Evolutionary conservation across 1,284 basidiomycete species (phyloP), one percentile per base, ranked within the genome.

Genomic region (Stygiomarasmius scandens): DNA sequence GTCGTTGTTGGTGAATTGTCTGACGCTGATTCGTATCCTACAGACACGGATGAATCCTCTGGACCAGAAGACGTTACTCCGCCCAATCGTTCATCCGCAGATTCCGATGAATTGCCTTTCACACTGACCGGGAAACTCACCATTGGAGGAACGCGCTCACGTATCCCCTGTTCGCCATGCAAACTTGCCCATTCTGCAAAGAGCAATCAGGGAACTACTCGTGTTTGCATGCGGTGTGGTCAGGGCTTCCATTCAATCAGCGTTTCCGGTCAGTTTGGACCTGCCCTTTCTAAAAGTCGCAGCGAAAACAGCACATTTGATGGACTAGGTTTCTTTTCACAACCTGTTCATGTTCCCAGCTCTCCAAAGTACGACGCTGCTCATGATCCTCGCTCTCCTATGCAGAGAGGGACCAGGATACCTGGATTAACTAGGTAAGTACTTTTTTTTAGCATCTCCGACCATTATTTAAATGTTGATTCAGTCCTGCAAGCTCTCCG

Each of bases 311-410:
- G 5, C 5, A 5, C 29, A 32, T 6, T 5, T 12, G 25, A 49
- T 25, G 24, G 24, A 19, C 25, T 27, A 14, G 23, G 51, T 6
- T 50, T 55, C n/a, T 36, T 60, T 14, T 61, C 58, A 14, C 53
- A 59, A 24, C 56, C 61, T 34, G 50, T 53, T 32, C 63, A 58
- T 51, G 51, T 58, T 38, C 54, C 58, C 11, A 51, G 52, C 50
- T 46, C 51, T 16, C 24, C 59, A 8, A n/a, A n/a, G n/a, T 61
- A 63, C 49, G 55, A 60, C 14, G 27, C 55, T 2, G 12, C 19
- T 23, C n/a, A 54, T 50, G 69, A 72, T 56, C 70, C 70, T 2
- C 68, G 70, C 19, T 68, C 67, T 32, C 67, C 67, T 6, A 61
- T 66, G 14, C 44, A 11, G 45, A 34, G 27, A n/a, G 52, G 47